These are phyloP conservation scores for Thymus quinquecostatus DNA, from an alignment of 257 asterid species.

Conservation along the genomic window DNA sequence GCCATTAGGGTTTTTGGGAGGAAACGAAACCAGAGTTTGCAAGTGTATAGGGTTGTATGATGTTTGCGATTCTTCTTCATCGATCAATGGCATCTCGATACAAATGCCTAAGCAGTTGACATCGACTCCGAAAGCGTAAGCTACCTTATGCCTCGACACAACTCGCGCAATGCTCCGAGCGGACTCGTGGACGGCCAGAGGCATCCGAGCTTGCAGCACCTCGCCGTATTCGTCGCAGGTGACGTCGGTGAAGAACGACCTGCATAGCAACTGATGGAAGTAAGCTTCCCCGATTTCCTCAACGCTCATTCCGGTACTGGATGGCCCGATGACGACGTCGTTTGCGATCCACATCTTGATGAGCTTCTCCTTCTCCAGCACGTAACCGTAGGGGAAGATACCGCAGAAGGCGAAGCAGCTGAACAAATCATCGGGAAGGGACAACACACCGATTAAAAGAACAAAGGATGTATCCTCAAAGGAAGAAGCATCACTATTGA, in stretches of 20 bases:
- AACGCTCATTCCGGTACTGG: too few species aligned
- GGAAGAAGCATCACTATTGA: background rate
- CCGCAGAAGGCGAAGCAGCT: constrained; percentile 21
- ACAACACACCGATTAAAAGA: background rate
- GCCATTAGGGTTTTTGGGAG: background rate
- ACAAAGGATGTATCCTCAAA: background rate
- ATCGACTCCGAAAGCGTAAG: background rate
- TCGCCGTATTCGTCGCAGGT: constrained; percentile 16
- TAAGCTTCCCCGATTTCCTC: constrained; percentile 16
- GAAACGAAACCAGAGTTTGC: background rate
- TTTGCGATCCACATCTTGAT: constrained; percentile 27
- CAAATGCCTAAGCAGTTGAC: background rate
- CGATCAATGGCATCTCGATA: background rate
- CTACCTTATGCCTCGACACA: background rate
- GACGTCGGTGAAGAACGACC: constrained; percentile 24
- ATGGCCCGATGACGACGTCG: background rate
- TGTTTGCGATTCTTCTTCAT: background rate
- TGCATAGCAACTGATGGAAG: constrained; percentile 21
- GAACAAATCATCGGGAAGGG: constrained; percentile 6
- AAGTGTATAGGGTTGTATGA: background rate
- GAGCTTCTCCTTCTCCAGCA: constrained; percentile 21
- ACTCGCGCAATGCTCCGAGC: background rate
- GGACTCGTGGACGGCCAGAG: background rate
- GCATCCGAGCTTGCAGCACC: constrained; percentile 10
- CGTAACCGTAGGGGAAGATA: constrained; percentile 13